Evolutionary conservation across 352 stramenopile genomes (phyloP).

Genomic region (Globisporangium nagaii): DNA sequence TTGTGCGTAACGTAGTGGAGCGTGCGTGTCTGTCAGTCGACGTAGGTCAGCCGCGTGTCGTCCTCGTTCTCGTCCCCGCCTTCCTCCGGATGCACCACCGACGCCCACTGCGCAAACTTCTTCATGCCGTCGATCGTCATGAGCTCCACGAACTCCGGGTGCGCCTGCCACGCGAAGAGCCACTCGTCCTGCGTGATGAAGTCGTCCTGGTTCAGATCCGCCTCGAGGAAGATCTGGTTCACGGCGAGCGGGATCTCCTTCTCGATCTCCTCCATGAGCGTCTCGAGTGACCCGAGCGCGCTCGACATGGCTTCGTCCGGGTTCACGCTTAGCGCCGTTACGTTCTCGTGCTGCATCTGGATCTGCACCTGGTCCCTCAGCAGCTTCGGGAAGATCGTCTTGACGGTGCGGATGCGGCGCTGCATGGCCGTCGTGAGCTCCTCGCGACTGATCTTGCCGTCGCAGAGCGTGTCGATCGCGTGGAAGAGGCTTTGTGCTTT

Average conservation of each 20-base stretch:
- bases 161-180: constrained; percentile 73
- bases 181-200: constrained; percentile 78
- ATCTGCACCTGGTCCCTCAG: constrained; percentile 65
- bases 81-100: constrained; percentile 35
- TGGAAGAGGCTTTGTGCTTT: constrained; percentile 77
- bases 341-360: constrained; percentile 46
- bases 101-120: constrained; percentile 77
- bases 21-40: constrained; percentile 28
- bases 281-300: constrained; percentile 53
- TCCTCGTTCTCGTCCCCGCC: constrained; percentile 21
- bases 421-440: constrained; percentile 70
- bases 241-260: constrained; percentile 77
- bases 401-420: constrained; percentile 58
- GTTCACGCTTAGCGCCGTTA: constrained; percentile 23
- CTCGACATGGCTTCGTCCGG: constrained; percentile 48
- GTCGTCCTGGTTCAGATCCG: constrained; percentile 71
- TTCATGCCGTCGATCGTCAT: constrained; percentile 85
- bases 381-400: constrained; percentile 71
- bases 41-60: constrained; percentile 51
- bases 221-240: constrained; percentile 80
- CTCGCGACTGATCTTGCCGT: constrained; percentile 76
- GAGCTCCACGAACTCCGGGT: constrained; percentile 79
- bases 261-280: constrained; percentile 74
- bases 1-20: too few species aligned
- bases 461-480: constrained; percentile 52